These are phyloP conservation scores for Phyllosticta citribraziliensis DNA, from an alignment of 2,329 filamentous ascomycete genomes.

Conservation along the genomic window DNA sequence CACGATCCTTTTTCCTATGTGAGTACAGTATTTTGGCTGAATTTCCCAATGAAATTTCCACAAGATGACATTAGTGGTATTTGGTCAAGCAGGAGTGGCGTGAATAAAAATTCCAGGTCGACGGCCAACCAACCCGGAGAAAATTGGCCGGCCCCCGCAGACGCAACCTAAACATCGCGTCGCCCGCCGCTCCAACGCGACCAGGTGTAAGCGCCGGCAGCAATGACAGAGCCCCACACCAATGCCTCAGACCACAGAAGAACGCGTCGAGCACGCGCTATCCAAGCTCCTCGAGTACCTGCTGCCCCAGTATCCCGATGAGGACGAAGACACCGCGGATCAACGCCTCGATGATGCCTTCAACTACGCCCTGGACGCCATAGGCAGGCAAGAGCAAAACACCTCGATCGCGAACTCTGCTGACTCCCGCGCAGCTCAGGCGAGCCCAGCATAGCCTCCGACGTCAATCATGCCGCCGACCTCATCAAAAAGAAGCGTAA, in stretches of 20 bases:
- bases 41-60: no score
- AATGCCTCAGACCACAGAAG: constrained; percentile 21
- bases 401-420: constrained; percentile 36
- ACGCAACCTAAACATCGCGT: constrained; percentile 6
- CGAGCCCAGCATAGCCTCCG: constrained; percentile 50
- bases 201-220: constrained; percentile 5
- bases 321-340: constrained; percentile 59
- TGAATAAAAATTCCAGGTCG: no score
- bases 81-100: no score
- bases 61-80: no score
- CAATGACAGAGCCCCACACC: background rate
- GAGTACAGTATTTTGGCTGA: no score
- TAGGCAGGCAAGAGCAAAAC: constrained; percentile 26
- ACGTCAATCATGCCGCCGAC: constrained; percentile 86
- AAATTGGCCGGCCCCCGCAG: background rate
- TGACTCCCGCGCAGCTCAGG: constrained; percentile 17
- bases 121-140: background rate
- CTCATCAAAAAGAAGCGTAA: constrained; percentile 72
- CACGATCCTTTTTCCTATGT: no score
- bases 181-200: constrained; percentile 5
- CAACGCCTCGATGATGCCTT: constrained; percentile 56
- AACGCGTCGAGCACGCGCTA: constrained; percentile 69
- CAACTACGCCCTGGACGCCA: constrained; percentile 39
- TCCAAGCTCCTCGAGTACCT: constrained; percentile 68
- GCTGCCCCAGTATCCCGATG: constrained; percentile 54